phyloP scores from a whole-genome alignment of 257 asterid species.

The Solanum peruvianum region DNA sequence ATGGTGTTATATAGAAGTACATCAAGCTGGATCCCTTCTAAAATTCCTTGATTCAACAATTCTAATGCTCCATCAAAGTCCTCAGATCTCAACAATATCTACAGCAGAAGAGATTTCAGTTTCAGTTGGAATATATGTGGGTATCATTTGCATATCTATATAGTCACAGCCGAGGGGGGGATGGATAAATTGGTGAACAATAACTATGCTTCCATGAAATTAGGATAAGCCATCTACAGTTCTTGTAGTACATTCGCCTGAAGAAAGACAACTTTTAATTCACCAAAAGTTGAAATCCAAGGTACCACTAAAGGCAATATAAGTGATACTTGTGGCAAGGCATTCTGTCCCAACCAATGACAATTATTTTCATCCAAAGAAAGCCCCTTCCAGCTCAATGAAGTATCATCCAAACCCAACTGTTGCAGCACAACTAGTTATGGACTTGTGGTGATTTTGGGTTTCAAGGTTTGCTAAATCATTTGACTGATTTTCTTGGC shows the following conservation, averaged over 20 bases:
- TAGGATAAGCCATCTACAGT: neutral
- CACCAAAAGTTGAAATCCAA: neutral
- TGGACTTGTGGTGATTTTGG: neutral
- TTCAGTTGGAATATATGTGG: neutral
- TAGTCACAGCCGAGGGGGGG: neutral
- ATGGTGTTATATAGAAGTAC: conserved; percentile 45
- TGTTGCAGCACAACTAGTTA: neutral
- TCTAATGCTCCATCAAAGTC: conserved; percentile 45
- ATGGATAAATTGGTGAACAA: neutral
- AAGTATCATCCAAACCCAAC: neutral
- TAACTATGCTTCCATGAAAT: neutral
- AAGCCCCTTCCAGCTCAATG: neutral
- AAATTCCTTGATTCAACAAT: conserved; percentile 31
- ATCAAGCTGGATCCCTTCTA: conserved; percentile 57
- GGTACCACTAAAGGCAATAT: neutral
- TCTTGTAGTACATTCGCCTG: neutral
- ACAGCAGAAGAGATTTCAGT: neutral
- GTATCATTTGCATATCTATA: neutral
- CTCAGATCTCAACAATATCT: conserved; percentile 42
- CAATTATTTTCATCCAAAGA: neutral
- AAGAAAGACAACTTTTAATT: neutral
- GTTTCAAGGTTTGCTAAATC: neutral
- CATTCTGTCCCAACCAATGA: neutral
- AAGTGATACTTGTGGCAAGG: neutral
- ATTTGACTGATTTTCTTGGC: neutral